phyloP scores from a whole-genome alignment of 169 alveolate genomes.

The Plasmodium chabaudi region DNA sequence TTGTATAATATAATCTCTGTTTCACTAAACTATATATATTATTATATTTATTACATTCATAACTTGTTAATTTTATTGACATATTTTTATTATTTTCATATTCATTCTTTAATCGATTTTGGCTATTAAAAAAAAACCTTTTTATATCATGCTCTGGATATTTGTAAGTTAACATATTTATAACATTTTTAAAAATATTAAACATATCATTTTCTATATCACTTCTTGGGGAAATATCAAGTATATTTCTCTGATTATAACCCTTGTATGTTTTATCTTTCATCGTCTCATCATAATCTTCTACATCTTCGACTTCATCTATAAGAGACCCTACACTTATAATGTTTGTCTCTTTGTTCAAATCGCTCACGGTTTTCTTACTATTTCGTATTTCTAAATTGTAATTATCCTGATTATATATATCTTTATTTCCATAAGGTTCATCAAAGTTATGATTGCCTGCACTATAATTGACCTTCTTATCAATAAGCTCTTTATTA shows the following conservation, averaged over 20 bases:
- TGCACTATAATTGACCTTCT: too few relatives aligned
- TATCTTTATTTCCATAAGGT: too few relatives aligned
- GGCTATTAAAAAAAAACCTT: conserved; percentile 69
- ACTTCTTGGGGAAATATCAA: neutral
- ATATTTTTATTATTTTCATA: conserved; percentile 39
- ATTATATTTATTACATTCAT: conserved; percentile 23
- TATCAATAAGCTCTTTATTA: too few relatives aligned
- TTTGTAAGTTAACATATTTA: conserved; percentile 52
- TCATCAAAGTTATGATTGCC: too few relatives aligned
- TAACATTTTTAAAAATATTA: conserved; percentile 52
- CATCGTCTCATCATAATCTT: too few relatives aligned
- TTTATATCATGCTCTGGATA: conserved; percentile 65
- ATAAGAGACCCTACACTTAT: too few relatives aligned
- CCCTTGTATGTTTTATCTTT: neutral
- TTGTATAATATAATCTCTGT: conserved; percentile 37
- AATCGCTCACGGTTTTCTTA: too few relatives aligned
- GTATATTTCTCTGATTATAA: neutral
- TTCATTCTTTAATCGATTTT: conserved; percentile 61
- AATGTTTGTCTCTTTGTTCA: too few relatives aligned
- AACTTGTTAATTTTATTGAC: conserved; percentile 56
- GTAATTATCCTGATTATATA: too few relatives aligned
- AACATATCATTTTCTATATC: conserved; percentile 67
- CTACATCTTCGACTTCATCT: too few relatives aligned
- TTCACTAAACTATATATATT: conserved; percentile 37
- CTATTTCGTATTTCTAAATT: too few relatives aligned